Evolutionary conservation across 352 stramenopile genomes (phyloP).

Genomic region (Pythium periplocum): DNA sequence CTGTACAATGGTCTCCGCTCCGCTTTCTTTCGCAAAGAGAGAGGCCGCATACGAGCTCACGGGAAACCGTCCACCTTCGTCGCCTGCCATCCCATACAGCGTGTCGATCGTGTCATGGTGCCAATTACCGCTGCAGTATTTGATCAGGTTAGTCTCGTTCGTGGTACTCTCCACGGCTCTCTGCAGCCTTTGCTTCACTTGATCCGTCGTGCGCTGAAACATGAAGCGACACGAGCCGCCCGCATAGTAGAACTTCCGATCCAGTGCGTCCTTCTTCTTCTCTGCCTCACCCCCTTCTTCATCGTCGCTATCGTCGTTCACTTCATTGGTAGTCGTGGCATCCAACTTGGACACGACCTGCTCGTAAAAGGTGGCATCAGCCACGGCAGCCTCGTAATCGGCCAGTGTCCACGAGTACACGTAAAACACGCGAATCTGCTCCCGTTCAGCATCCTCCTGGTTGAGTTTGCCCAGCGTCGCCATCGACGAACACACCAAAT

Average conservation of each 20-base stretch:
- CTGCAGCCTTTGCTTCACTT: neutral
- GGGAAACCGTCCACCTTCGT: neutral
- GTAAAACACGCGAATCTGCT: neutral
- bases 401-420: neutral
- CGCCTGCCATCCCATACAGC: conserved; percentile 5
- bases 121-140: neutral
- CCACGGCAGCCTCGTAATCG: neutral
- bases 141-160: neutral
- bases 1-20: conserved; percentile 3
- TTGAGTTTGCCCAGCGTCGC: conserved; percentile 2
- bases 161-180: neutral
- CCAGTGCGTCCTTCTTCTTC: neutral
- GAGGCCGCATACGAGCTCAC: conserved; percentile 7
- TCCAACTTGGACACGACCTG: neutral
- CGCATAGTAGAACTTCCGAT: neutral
- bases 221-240: neutral
- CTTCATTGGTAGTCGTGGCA: neutral
- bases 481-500: conserved; percentile 5
- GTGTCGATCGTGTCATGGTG: conserved; percentile 2
- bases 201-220: neutral
- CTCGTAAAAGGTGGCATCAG: neutral
- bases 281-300: neutral
- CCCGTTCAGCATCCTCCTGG: neutral
- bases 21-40: conserved; percentile 10
- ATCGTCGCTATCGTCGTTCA: neutral